Percentiles rank a stretch among this genome's conserved stretches.
phyloP scores from a whole-genome alignment of 2,329 filamentous ascomycete genomes.

The Acarospora socialis region DNA sequence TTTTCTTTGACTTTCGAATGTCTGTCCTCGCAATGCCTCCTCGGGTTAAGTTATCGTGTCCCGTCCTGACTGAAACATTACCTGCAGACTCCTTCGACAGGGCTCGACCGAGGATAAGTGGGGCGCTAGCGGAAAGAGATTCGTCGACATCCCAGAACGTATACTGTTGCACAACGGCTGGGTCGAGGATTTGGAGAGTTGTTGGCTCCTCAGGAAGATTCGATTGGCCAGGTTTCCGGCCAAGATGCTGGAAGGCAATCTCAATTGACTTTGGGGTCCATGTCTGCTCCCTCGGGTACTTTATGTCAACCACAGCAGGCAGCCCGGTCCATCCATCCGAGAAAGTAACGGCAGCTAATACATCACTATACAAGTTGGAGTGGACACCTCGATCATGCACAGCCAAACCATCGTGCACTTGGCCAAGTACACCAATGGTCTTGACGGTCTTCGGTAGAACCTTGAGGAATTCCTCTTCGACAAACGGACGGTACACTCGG shows the following conservation, averaged over 20 bases:
- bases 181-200: conserved; percentile 39
- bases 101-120: conserved; percentile 45
- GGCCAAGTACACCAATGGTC: conserved; percentile 73
- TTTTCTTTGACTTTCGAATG: conserved; percentile 67
- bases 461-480: conserved; percentile 84
- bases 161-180: conserved; percentile 58
- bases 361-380: conserved; percentile 84
- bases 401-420: conserved; percentile 60
- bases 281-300: conserved; percentile 63
- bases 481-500: conserved; percentile 84
- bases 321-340: conserved; percentile 49
- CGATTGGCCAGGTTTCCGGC: conserved; percentile 22
- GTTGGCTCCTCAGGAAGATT: conserved; percentile 29
- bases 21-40: conserved; percentile 76
- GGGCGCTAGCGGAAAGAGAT: conserved; percentile 51
- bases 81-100: conserved; percentile 45
- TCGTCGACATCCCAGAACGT: conserved; percentile 86
- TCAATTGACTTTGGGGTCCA: conserved; percentile 41
- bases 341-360: conserved; percentile 73
- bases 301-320: conserved; percentile 64
- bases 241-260: conserved; percentile 31
- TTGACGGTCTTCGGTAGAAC: conserved; percentile 61
- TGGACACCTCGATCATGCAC: conserved; percentile 62
- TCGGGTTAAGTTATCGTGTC: conserved; percentile 48
- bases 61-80: conserved; percentile 46